phyloP scores from a whole-genome alignment of 2,329 filamentous ascomycete genomes.

The Fusarium temperatum region DNA sequence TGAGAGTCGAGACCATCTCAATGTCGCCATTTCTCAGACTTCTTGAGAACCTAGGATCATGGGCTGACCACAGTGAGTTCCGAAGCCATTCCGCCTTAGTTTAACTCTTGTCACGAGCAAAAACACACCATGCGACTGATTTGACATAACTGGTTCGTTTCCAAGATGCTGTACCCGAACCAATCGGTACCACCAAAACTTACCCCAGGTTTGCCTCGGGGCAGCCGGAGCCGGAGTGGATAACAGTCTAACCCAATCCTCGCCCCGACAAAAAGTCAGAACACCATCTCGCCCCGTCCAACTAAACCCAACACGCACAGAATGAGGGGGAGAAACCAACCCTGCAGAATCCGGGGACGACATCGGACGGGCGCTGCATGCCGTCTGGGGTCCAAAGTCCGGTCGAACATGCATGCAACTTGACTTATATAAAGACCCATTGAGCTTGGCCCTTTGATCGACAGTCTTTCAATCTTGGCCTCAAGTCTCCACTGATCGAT shows the following conservation, averaged over 20 bases:
- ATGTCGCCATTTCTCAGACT: not conserved
- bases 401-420: not conserved
- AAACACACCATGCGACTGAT: not conserved
- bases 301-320: not conserved
- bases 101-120: not conserved
- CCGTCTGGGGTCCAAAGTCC: constrained; percentile 15
- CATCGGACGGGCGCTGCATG: constrained; percentile 22
- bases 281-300: constrained; percentile 6
- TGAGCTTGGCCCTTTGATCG: constrained; percentile 3
- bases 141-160: not conserved
- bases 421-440: constrained; percentile 26
- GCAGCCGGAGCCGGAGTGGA: constrained; percentile 24
- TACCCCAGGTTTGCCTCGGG: constrained; percentile 21
- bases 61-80: not conserved
- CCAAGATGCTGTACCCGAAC: not conserved
- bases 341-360: constrained; percentile 35
- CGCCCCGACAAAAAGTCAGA: constrained; percentile 3
- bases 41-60: not conserved
- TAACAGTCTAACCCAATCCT: constrained; percentile 2
- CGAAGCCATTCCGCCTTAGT: not conserved
- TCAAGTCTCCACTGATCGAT: not conserved
- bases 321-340: not conserved
- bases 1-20: not conserved
- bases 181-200: not conserved
- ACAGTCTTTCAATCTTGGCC: constrained; percentile 4